phyloP scores from a whole-genome alignment of 2,329 filamentous ascomycete genomes.

The Daldinia eschscholtzii region DNA sequence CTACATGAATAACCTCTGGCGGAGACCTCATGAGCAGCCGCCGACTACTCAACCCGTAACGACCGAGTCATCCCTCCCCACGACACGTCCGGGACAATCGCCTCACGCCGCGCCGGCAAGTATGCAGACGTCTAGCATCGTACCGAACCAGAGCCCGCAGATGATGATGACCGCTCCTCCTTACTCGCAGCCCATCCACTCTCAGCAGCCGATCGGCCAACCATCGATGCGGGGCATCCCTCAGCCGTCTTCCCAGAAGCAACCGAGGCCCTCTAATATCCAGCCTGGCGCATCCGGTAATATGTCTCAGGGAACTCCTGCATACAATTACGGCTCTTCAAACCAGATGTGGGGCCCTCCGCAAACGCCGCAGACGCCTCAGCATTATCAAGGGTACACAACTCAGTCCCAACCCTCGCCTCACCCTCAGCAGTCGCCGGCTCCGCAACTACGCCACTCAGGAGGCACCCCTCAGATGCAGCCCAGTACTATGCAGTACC shows the following conservation, averaged over 20 bases:
- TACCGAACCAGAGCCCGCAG: conserved; percentile 73
- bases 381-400: conserved; percentile 67
- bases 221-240: conserved; percentile 78
- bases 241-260: conserved; percentile 72
- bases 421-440: conserved; percentile 67
- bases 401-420: conserved; percentile 63
- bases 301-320: conserved; percentile 65
- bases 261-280: conserved; percentile 73
- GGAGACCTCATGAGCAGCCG: conserved; percentile 83
- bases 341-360: conserved; percentile 71
- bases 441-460: conserved; percentile 71
- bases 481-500: conserved; percentile 68
- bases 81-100: conserved; percentile 68
- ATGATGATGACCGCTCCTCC: conserved; percentile 74
- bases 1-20: conserved; percentile 85
- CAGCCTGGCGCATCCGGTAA: conserved; percentile 65
- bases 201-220: conserved; percentile 78
- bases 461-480: conserved; percentile 68
- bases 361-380: conserved; percentile 73
- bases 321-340: conserved; percentile 73
- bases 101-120: conserved; percentile 68
- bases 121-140: conserved; percentile 68
- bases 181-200: conserved; percentile 78
- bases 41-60: conserved; percentile 62
- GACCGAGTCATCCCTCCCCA: conserved; percentile 60